phyloP scores from a whole-genome alignment of 2,329 filamentous ascomycete genomes.

The Apiospora kogelbergensis region DNA sequence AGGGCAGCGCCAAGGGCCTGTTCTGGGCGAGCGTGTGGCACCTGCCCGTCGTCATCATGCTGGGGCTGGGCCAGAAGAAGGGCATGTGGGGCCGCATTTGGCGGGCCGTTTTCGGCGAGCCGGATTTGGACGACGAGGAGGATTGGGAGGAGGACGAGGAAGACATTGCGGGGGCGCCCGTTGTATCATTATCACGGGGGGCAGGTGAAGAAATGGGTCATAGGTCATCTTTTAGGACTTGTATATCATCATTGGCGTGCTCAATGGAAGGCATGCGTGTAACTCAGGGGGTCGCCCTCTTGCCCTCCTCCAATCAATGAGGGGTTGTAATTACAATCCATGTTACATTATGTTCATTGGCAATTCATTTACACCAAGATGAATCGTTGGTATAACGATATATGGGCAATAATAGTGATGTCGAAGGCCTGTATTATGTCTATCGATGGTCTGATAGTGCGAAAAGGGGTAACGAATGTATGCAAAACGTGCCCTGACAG shows the following conservation, averaged over 20 bases:
- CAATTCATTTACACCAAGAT: neutral
- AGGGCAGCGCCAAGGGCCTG: slow-evolving; percentile 76
- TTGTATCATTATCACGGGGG: neutral
- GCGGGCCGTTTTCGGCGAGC: slow-evolving; percentile 62
- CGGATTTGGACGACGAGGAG: slow-evolving; percentile 52
- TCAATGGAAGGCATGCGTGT: neutral
- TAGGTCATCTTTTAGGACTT: neutral
- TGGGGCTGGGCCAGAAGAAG: slow-evolving; percentile 91
- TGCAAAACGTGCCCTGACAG: too few relatives aligned
- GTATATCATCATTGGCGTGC: neutral
- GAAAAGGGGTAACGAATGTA: too few relatives aligned
- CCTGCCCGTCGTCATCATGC: slow-evolving; percentile 82
- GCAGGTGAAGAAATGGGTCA: neutral
- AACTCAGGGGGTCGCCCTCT: neutral
- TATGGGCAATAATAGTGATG: too few relatives aligned
- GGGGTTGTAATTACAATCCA: neutral
- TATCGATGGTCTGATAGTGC: too few relatives aligned
- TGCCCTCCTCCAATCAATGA: neutral
- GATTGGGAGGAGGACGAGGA: slow-evolving; percentile 56
- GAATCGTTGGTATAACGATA: too few relatives aligned
- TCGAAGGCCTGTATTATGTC: too few relatives aligned
- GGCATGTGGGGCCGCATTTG: slow-evolving; percentile 86
- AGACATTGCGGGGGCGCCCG: neutral
- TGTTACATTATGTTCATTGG: neutral
- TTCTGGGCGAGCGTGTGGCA: slow-evolving; percentile 99